phyloP scores from a whole-genome alignment of 2,329 filamentous ascomycete species.

The Coniosporium tulheliwenetii region DNA sequence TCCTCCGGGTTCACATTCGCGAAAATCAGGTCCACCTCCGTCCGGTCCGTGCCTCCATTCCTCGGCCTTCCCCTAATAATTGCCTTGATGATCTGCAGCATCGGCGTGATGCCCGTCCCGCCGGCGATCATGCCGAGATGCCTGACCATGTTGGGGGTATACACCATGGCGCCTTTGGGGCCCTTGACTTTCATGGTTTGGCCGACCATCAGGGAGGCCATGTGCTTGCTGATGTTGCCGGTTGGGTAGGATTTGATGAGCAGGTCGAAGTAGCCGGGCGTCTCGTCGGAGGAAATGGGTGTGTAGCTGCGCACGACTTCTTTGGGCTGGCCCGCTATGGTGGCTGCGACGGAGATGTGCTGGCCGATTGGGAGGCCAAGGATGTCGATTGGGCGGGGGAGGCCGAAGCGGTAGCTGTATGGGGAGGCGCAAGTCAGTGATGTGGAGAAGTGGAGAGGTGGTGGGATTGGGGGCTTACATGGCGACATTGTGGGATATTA shows the following conservation, averaged over 20 bases:
- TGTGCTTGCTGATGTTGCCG: slow-evolving; percentile 91
- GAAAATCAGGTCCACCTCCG: slow-evolving; percentile 87
- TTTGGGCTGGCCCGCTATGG: slow-evolving; percentile 57
- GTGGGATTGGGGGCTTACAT: slow-evolving; percentile 43
- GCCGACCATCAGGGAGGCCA: slow-evolving; percentile 69
- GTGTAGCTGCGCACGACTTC: slow-evolving; percentile 87
- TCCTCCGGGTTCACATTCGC: slow-evolving; percentile 90
- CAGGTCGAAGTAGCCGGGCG: slow-evolving; percentile 85
- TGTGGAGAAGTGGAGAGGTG: not conserved
- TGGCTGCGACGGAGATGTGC: slow-evolving; percentile 90
- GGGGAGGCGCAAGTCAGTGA: slow-evolving; percentile 6
- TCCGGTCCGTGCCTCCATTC: slow-evolving; percentile 55
- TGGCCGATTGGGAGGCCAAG: slow-evolving; percentile 96
- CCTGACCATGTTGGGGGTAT: slow-evolving; percentile 90
- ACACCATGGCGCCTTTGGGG: slow-evolving; percentile 95
- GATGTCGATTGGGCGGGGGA: slow-evolving; percentile 62
- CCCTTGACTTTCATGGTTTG: slow-evolving; percentile 81
- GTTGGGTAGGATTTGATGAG: slow-evolving; percentile 96
- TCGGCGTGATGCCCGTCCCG: slow-evolving; percentile 93
- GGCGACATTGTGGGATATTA: slow-evolving; percentile 94
- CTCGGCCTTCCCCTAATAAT: slow-evolving; percentile 39
- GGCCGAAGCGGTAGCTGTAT: slow-evolving; percentile 73
- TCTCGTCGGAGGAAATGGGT: slow-evolving; percentile 76
- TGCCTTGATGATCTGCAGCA: slow-evolving; percentile 90
- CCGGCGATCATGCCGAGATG: slow-evolving; percentile 97